phyloP scores from a whole-genome alignment of 2,329 filamentous ascomycete species.

The Colletotrichum karsti region DNA sequence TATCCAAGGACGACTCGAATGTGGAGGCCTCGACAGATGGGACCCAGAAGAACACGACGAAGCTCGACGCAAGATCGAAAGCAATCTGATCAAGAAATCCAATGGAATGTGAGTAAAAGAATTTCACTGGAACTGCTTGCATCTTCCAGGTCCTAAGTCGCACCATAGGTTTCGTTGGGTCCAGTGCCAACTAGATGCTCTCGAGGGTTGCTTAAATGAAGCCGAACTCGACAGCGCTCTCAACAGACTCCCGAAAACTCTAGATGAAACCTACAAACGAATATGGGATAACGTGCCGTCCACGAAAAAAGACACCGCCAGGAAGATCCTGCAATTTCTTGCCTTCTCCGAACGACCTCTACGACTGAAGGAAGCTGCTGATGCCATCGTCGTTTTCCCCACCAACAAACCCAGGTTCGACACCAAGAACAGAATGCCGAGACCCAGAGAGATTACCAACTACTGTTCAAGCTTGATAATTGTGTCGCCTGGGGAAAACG shows the following conservation, averaged over 20 bases:
- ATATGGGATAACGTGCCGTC: slow-evolving; percentile 27
- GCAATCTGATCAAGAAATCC: neutral
- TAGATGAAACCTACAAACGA: slow-evolving; percentile 4
- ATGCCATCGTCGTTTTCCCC: slow-evolving; percentile 34
- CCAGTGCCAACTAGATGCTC: neutral
- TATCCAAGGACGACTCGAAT: neutral
- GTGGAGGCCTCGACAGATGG: neutral
- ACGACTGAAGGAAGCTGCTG: slow-evolving; percentile 30
- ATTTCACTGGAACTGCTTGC: no score
- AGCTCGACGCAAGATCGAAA: neutral
- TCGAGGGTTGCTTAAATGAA: neutral
- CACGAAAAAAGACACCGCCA: slow-evolving; percentile 18
- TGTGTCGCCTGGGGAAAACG: slow-evolving; percentile 8
- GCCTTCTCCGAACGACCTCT: slow-evolving; percentile 31
- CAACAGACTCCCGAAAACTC: neutral
- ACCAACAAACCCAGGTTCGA: slow-evolving; percentile 28
- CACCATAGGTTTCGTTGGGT: neutral
- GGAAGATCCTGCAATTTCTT: slow-evolving; percentile 35
- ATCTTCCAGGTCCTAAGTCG: neutral
- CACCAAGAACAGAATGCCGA: slow-evolving; percentile 17
- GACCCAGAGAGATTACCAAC: neutral
- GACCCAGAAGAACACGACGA: neutral
- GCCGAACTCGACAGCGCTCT: neutral
- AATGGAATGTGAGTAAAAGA: neutral
- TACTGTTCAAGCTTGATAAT: slow-evolving; percentile 30